Evolutionary conservation across 2,329 filamentous ascomycete species (phyloP).

Genomic region (Coniochaeta prunicola): DNA sequence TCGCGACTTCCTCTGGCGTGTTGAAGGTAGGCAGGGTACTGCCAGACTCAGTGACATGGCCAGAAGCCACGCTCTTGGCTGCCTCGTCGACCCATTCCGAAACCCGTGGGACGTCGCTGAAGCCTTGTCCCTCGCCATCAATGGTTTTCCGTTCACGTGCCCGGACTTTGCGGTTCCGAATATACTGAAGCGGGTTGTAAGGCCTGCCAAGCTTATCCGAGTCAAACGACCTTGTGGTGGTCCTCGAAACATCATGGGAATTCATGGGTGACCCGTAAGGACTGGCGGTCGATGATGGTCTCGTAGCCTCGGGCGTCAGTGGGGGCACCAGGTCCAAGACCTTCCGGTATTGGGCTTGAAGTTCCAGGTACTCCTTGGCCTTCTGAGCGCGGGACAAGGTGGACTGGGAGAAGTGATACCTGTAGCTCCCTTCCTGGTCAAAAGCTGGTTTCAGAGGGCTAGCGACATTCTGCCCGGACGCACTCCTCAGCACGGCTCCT

Average conservation of each 20-base stretch:
- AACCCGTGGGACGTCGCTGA: constrained; percentile 65
- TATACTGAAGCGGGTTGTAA: constrained; percentile 90
- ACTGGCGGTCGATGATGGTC: constrained; percentile 28
- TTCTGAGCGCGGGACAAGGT: constrained; percentile 79
- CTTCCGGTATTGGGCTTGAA: constrained; percentile 76
- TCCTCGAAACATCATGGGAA: constrained; percentile 22
- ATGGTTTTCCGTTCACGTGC: constrained; percentile 69
- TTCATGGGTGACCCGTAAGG: constrained; percentile 31
- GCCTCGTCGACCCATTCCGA: constrained; percentile 71
- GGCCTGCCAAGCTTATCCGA: constrained; percentile 46
- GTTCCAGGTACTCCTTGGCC: constrained; percentile 76
- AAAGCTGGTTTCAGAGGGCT: constrained; percentile 42
- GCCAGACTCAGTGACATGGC: constrained; percentile 20
- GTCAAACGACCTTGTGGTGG: constrained; percentile 3
- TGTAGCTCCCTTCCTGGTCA: constrained; percentile 41
- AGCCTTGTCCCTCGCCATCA: constrained; percentile 68
- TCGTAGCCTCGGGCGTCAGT: constrained; percentile 42
- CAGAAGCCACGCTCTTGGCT: constrained; percentile 36
- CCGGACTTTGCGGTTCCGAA: constrained; percentile 82
- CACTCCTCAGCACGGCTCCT: constrained; percentile 33
- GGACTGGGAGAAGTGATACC: constrained; percentile 66
- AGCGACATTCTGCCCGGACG: constrained; percentile 30
- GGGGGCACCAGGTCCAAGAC: constrained; percentile 74
- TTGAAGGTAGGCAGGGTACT: constrained; percentile 37
- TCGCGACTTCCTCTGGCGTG: constrained; percentile 38